phyloP scores from a whole-genome alignment of 2,329 filamentous ascomycete genomes.

The Penicillium verrucosum region DNA sequence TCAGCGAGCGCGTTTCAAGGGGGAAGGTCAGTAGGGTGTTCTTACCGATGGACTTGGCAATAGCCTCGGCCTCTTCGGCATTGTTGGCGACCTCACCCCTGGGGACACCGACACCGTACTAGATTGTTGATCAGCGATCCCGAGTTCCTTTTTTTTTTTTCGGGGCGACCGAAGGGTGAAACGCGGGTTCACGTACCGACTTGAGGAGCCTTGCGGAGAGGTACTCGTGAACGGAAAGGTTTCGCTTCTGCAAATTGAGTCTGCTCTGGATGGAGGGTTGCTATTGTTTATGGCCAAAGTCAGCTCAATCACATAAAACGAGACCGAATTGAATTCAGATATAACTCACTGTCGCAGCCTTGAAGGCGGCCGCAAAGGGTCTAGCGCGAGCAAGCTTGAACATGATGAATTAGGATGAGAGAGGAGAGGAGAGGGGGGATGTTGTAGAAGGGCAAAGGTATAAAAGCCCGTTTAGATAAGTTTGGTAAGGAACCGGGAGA shows the following conservation, averaged over 20 bases:
- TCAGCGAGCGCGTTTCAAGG: constrained; percentile 16
- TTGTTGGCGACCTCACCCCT: constrained; percentile 81
- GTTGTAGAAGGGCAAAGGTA: constrained; percentile 4
- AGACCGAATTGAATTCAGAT: constrained; percentile 10
- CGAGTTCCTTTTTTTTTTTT: constrained; percentile 3
- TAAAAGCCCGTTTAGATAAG: constrained; percentile 11
- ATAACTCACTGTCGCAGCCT: constrained; percentile 68
- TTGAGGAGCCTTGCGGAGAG: constrained; percentile 88
- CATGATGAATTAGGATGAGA: constrained; percentile 56
- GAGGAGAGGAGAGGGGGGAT: constrained; percentile 13
- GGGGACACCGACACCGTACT: constrained; percentile 95
- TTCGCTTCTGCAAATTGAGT: constrained; percentile 69
- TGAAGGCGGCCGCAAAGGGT: constrained; percentile 75
- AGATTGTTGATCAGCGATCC: constrained; percentile 25
- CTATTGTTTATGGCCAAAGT: constrained; percentile 39
- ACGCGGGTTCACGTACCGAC: constrained; percentile 45
- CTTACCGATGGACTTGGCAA: constrained; percentile 83
- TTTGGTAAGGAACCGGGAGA: constrained; percentile 21
- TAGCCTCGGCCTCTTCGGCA: constrained; percentile 81
- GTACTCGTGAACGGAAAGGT: constrained; percentile 97
- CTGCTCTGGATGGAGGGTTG: constrained; percentile 54
- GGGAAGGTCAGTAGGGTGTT: constrained; percentile 5
- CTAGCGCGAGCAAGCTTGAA: constrained; percentile 82
- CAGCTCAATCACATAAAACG: constrained; percentile 8
- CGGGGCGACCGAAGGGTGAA: constrained; percentile 13